phyloP scores from a whole-genome alignment of 1,284 basidiomycete genomes.

The Mycosarcoma mackinlayi region DNA sequence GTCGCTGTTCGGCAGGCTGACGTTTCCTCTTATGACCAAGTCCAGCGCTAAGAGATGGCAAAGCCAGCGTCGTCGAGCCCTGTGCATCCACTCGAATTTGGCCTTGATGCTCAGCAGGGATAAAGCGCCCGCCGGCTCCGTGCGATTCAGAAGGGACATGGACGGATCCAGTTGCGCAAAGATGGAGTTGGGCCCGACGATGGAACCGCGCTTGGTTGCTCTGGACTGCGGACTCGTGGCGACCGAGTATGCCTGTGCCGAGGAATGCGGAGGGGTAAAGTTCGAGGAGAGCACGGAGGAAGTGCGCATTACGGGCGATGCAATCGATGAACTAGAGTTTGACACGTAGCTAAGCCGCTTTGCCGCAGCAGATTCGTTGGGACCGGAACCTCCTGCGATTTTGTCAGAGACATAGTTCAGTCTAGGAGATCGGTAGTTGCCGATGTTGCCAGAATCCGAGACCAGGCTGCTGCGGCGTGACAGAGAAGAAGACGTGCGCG shows the following conservation, averaged over 20 bases:
- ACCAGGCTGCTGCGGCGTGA: slow-evolving; percentile 41
- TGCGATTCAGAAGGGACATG: neutral
- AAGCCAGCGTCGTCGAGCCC: slow-evolving; percentile 52
- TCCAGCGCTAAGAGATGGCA: slow-evolving; percentile 36
- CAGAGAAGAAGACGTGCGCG: slow-evolving; percentile 28
- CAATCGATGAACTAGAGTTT: slow-evolving; percentile 34
- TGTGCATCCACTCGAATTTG: slow-evolving; percentile 61
- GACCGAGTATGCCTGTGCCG: slow-evolving; percentile 37
- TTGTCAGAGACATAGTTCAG: slow-evolving; percentile 44
- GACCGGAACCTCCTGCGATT: slow-evolving; percentile 20
- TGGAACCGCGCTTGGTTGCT: slow-evolving; percentile 38
- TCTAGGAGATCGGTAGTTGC: slow-evolving; percentile 38
- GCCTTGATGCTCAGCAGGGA: slow-evolving; percentile 53
- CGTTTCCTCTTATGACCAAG: slow-evolving; percentile 12
- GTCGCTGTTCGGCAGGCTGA: slow-evolving; percentile 16
- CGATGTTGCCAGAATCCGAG: slow-evolving; percentile 31
- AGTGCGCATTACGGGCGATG: slow-evolving; percentile 33
- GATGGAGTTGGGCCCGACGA: slow-evolving; percentile 42
- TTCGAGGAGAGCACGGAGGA: slow-evolving; percentile 27
- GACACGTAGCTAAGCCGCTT: slow-evolving; percentile 59
- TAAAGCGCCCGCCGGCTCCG: slow-evolving; percentile 40
- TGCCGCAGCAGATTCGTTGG: slow-evolving; percentile 53
- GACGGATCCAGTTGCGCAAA: slow-evolving; percentile 28
- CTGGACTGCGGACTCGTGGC: slow-evolving; percentile 42
- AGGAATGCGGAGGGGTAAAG: slow-evolving; percentile 29